Evolutionary conservation across 148 eudicot species (phyloP).

Genomic region (Arctostaphylos glauca): DNA sequence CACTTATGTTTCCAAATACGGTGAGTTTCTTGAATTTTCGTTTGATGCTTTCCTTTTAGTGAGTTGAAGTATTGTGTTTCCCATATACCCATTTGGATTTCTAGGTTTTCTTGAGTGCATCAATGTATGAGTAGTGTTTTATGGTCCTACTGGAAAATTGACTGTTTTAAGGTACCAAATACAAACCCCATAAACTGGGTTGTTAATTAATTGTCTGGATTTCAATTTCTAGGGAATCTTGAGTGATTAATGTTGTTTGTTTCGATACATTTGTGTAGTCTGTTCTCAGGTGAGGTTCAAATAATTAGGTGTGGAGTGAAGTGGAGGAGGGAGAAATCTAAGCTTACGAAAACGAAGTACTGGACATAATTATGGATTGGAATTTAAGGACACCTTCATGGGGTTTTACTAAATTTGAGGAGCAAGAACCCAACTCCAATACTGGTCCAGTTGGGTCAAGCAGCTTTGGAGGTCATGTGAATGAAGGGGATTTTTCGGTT

Average conservation of each 20-base stretch:
- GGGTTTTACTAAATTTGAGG: constrained; percentile 35
- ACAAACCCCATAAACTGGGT: not conserved
- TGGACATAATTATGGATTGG: constrained; percentile 43
- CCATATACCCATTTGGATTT: constrained; percentile 8
- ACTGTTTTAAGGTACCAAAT: not conserved
- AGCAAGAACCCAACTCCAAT: constrained; percentile 31
- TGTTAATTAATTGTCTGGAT: not conserved
- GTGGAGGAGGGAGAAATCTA: not conserved
- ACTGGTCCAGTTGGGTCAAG: constrained; percentile 28
- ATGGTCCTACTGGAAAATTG: not conserved
- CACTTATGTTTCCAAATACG: constrained; percentile 16
- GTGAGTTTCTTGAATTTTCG: constrained; percentile 7
- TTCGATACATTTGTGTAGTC: constrained; percentile 3
- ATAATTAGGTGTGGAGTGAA: not conserved
- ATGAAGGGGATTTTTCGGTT: constrained; percentile 29
- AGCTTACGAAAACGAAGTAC: constrained; percentile 1
- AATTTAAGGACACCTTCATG: constrained; percentile 37
- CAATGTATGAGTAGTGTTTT: not conserved
- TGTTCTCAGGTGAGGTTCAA: not conserved
- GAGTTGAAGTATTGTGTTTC: not conserved
- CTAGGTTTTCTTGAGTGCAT: not conserved
- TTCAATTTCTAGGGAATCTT: not conserved
- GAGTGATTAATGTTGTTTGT: constrained; percentile 2
- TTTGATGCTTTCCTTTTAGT: not conserved
- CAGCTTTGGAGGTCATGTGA: constrained; percentile 20